Evolutionary conservation across 345 rosid species (phyloP).

Genomic region (Salix caprea): DNA sequence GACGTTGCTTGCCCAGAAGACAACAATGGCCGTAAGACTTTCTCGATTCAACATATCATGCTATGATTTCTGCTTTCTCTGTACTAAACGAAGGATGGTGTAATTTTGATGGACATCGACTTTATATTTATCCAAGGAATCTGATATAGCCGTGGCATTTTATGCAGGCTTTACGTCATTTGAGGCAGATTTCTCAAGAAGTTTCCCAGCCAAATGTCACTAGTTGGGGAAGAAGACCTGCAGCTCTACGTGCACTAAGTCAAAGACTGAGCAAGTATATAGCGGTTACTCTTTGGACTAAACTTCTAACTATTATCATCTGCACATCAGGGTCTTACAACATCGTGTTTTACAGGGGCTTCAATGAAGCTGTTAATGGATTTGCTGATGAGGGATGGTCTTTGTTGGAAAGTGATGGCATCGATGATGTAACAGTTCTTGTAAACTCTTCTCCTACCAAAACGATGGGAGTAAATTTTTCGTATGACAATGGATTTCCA

Average conservation of each 20-base stretch:
- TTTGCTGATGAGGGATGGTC: conserved; percentile 99
- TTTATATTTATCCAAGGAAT: neutral
- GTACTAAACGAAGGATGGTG: neutral
- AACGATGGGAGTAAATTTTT: conserved; percentile 79
- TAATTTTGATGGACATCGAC: neutral
- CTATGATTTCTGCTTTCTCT: neutral
- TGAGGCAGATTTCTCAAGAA: conserved; percentile 93
- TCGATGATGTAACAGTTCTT: conserved; percentile 93
- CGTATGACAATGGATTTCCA: conserved; percentile 77
- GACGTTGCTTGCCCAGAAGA: conserved; percentile 90
- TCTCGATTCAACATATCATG: neutral
- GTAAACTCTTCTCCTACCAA: conserved; percentile 91
- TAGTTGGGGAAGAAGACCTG: conserved; percentile 95
- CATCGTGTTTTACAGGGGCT: conserved; percentile 52
- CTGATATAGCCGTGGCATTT: neutral
- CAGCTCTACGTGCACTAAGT: conserved; percentile 88
- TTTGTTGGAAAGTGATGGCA: conserved; percentile 79
- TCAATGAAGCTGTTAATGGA: conserved; percentile 94
- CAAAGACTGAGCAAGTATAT: conserved; percentile 78
- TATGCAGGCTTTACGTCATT: conserved; percentile 79
- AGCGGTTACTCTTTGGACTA: neutral
- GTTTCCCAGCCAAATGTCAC: conserved; percentile 71
- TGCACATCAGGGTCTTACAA: neutral
- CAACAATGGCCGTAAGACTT: conserved; percentile 88
- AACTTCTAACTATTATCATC: conserved; percentile 2